Conservation (phyloP, 2,329 filamentous ascomycete genomes). For the Trichoderma asperellum region DNA sequence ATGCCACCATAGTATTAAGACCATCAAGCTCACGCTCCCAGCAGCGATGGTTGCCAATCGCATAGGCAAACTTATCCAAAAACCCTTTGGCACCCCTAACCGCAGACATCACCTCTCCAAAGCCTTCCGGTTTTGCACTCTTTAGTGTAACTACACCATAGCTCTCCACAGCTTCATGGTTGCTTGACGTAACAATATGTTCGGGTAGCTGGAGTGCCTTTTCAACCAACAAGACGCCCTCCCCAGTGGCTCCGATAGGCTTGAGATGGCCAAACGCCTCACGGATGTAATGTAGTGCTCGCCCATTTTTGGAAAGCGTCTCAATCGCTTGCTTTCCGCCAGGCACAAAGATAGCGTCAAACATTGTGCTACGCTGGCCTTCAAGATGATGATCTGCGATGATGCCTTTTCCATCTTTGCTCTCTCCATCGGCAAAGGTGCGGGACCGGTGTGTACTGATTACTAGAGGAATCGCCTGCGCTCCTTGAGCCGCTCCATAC, state of each 20-base stretch:
- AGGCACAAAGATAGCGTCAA: slow-evolving; percentile 78
- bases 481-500: slow-evolving; percentile 63
- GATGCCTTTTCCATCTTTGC: slow-evolving; percentile 38
- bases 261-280: slow-evolving; percentile 85
- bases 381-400: slow-evolving; percentile 78
- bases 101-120: slow-evolving; percentile 66
- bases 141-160: slow-evolving; percentile 78
- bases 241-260: slow-evolving; percentile 74
- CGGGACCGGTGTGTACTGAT: slow-evolving; percentile 70
- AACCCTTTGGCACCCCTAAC: slow-evolving; percentile 71
- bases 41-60: slow-evolving; percentile 73
- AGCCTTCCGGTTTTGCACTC: slow-evolving; percentile 55
- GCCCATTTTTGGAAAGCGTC: slow-evolving; percentile 69
- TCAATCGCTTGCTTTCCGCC: slow-evolving; percentile 67
- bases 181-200: slow-evolving; percentile 46
- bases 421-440: slow-evolving; percentile 55
- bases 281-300: slow-evolving; percentile 74
- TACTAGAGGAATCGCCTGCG: slow-evolving; percentile 70
- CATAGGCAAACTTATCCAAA: slow-evolving; percentile 69
- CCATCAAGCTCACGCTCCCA: slow-evolving; percentile 76
- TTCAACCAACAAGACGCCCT: slow-evolving; percentile 67
- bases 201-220: slow-evolving; percentile 50
- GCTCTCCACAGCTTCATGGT: slow-evolving; percentile 59
- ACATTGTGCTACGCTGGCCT: slow-evolving; percentile 78
- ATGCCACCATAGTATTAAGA: slow-evolving; percentile 68